Evolutionary conservation across 352 stramenopile genomes (phyloP), one percentile per base, ranked within the genome.

Genomic region (Phytophthora rubi): DNA sequence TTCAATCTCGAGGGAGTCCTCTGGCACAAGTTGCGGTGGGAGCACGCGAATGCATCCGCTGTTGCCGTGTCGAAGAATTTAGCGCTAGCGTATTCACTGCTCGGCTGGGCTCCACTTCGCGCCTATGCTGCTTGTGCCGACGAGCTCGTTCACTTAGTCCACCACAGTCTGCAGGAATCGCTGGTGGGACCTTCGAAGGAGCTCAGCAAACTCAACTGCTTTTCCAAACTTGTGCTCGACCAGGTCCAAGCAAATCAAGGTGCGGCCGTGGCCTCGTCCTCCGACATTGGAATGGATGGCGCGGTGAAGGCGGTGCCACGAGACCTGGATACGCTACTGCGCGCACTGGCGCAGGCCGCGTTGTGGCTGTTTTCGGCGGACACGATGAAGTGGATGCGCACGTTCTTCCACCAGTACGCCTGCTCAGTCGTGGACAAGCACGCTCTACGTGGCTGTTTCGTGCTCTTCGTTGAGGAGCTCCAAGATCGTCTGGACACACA

Each of bases 41-140:
- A 30, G 26, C 26, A 62, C 15, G 5, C 55, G 0, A 62, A 62
- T 60, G 32, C 62, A 12, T 12, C 39, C 9, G 53, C 71, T 1
- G 69, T 80, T 10, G 67, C 65, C 6, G 71, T 75, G 13, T 82
- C 75, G 21, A 87, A 81, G 71, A 87, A 87, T 55, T 64, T 87
- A 53, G 72, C 77, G 35, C 63, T 85, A 2, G 48, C 83, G n/a
- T 80, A 74, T 44, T 70, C 61, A 9, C 82, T 87, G 9, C 37
- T 79, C 2, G 49, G 71, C 26, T 85, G 75, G 77, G 82, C 75
- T 6, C 77, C 80, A 10, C 59, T 87, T n/a, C 56, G 70, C 0
- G 55, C 63, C 12, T 84, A 85, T 53, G 68, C 71, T 5, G 12
- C 66, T n/a, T 78, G 81, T 16, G 67, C 79, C 28, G 75, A 85